These are phyloP conservation scores for maize (Zea mays) DNA, from an alignment of 176 grass and related monocot species.

Conservation along the genomic window DNA sequence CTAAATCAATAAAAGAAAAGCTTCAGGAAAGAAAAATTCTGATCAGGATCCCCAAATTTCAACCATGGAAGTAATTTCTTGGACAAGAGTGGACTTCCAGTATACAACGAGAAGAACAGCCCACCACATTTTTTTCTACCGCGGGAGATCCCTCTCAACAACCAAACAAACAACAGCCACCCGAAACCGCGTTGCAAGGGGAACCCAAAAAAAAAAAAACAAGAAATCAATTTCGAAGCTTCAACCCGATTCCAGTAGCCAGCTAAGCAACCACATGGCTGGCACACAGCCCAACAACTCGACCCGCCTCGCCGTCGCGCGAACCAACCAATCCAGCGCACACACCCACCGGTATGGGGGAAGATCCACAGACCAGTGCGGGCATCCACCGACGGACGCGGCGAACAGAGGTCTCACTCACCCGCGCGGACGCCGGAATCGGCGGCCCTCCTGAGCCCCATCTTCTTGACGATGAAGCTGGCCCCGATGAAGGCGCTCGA, in stretches of 20 bases:
- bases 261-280: constrained; percentile 21
- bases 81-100: constrained; percentile 15
- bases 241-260: constrained; percentile 8
- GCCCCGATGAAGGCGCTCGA: constrained; percentile 80
- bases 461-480: constrained; percentile 79
- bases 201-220: not conserved
- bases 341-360: not conserved
- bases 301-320: not conserved
- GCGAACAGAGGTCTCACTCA: constrained; percentile 23
- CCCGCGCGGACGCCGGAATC: constrained; percentile 75
- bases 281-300: not conserved
- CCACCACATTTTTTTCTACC: not conserved
- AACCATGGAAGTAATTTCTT: not conserved
- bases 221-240: constrained; percentile 12
- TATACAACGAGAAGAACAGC: not conserved
- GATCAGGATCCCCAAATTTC: constrained; percentile 22
- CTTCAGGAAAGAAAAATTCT: not conserved
- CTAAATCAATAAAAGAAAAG: constrained; percentile 28
- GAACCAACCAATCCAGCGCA: constrained; percentile 1
- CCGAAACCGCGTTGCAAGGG: constrained; percentile 18
- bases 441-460: constrained; percentile 74
- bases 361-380: constrained; percentile 39
- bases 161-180: constrained; percentile 31
- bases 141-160: constrained; percentile 33
- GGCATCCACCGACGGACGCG: not conserved